Base-by-base conservation (phyloP, 2,329 filamentous ascomycete species). In the Paecilomyces formosus region DNA sequence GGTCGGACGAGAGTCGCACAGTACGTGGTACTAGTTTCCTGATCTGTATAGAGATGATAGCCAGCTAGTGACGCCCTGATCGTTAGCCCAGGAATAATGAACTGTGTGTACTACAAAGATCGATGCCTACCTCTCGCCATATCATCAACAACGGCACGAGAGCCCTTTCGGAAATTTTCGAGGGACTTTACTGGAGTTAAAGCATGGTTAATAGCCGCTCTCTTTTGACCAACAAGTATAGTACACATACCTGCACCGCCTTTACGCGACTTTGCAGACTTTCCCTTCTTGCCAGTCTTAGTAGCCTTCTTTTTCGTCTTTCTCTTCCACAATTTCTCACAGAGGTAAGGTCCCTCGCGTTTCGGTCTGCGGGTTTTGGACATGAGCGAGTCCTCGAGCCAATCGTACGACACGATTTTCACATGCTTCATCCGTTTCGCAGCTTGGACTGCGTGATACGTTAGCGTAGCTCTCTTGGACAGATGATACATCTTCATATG, bases 41-140 rank as follows among this genome's bases (percentile, higher is more conserved):
- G 57, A 68, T 94, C 89, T 18, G 72, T 74, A 71, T 88, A 91
- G 60, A 89, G 71, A 60, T 85, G 85, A 66, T 86, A 84, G n/a
- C 84, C 75, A 33, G 79, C 85, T 87, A 53, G 58, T 53, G 31
- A 58, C 50, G 39, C 18, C 28, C 21, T 31, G 45, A 54, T 35
- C 18, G 52, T 56, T 54, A 57, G 24, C 30, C 30, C 51, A 21
- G 26, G 51, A 45, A 53, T 30, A 26, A 26, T 26, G 3, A 6
- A 22, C 22, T n/a, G 28, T 54, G 53, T 21, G 35, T 33, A 26
- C 18, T 57, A 18, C 8, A 35, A 2, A 21, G 54, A 30, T 21
- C 5, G 8, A 33, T n/a, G 60, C 65, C 58, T 57, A 65, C 67
- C 18, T n/a, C 57, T 53, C 51, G 57, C 61, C 61, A 68, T 65